These are phyloP conservation scores for Ceratocystis albifundus DNA, from an alignment of 2,329 filamentous ascomycete species.

Conservation along the genomic window DNA sequence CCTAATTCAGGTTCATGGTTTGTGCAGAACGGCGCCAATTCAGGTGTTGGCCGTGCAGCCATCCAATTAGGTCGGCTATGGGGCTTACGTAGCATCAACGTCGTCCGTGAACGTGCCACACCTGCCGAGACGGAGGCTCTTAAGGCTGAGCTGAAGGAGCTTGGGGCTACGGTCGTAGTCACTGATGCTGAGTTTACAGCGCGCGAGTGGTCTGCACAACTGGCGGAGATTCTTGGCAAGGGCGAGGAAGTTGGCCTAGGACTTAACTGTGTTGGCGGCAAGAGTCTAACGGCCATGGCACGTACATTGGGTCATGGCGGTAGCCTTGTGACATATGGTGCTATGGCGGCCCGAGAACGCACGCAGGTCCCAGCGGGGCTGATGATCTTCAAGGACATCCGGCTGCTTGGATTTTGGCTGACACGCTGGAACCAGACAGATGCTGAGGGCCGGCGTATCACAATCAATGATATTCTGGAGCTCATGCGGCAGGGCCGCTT, in stretches of 20 bases:
- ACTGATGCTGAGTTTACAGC: constrained; percentile 45
- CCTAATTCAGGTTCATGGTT: constrained; percentile 66
- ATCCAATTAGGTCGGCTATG: constrained; percentile 78
- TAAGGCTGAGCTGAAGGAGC: constrained; percentile 39
- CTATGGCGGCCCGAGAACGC: constrained; percentile 75
- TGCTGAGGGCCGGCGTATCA: constrained; percentile 60
- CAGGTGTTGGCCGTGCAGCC: constrained; percentile 77
- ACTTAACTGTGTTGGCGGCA: constrained; percentile 89
- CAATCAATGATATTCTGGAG: constrained; percentile 72
- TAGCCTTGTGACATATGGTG: constrained; percentile 85
- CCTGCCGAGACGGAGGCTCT: constrained; percentile 51
- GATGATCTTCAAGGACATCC: constrained; percentile 85
- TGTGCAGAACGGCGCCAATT: constrained; percentile 94
- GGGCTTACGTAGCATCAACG: constrained; percentile 84
- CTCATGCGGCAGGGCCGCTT: constrained; percentile 67
- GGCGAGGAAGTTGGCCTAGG: constrained; percentile 63
- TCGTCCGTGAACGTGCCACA: constrained; percentile 62
- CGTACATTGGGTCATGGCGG: constrained; percentile 58
- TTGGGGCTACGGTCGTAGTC: constrained; percentile 48
- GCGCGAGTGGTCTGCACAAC: constrained; percentile 45
- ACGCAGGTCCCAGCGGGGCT: constrained; percentile 68
- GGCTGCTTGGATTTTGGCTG: constrained; percentile 90
- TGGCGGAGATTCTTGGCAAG: constrained; percentile 57
- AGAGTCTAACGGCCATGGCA: constrained; percentile 66
- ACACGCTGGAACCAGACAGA: constrained; percentile 75